These are phyloP conservation scores for Macrolepiota dolichaula DNA, from an alignment of 768 basidiomycete species.

Conservation along the genomic window DNA sequence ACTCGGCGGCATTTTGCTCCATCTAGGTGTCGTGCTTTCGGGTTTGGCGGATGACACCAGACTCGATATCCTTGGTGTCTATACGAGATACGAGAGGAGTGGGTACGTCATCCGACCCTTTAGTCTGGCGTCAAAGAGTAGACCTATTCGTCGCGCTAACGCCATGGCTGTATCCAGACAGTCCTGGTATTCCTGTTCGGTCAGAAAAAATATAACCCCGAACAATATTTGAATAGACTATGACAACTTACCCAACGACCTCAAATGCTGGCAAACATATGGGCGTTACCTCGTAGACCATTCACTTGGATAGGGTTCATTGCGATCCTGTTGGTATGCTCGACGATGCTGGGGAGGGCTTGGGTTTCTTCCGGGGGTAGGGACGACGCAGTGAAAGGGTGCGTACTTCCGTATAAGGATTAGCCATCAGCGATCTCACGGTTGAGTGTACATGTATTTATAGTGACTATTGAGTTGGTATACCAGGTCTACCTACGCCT, in stretches of 20 bases:
- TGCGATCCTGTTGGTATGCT: no score
- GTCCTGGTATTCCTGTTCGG: slow-evolving; percentile 59
- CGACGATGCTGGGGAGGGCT: no score
- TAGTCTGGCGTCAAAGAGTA: slow-evolving; percentile 78
- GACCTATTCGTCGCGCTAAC: slow-evolving; percentile 91
- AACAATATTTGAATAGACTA: not conserved
- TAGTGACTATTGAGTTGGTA: no score
- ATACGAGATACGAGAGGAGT: slow-evolving; percentile 91
- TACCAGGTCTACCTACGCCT: no score
- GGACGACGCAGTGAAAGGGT: no score
- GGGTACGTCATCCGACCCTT: slow-evolving; percentile 95
- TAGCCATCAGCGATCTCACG: no score
- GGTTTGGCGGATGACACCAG: slow-evolving; percentile 77
- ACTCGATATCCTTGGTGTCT: slow-evolving; percentile 89
- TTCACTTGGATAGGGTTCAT: not conserved
- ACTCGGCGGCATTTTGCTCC: slow-evolving; percentile 78
- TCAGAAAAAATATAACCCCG: slow-evolving; percentile 29
- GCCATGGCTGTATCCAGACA: slow-evolving; percentile 93
- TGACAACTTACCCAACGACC: not conserved
- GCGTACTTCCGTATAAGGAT: no score
- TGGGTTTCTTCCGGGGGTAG: no score
- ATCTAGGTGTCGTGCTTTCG: slow-evolving; percentile 92
- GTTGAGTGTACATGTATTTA: no score
- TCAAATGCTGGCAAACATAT: no score
- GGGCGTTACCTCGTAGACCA: slow-evolving; percentile 1